These are phyloP conservation scores for Erodium texanum DNA, from an alignment of 441 rosid species.

Conservation along the genomic window DNA sequence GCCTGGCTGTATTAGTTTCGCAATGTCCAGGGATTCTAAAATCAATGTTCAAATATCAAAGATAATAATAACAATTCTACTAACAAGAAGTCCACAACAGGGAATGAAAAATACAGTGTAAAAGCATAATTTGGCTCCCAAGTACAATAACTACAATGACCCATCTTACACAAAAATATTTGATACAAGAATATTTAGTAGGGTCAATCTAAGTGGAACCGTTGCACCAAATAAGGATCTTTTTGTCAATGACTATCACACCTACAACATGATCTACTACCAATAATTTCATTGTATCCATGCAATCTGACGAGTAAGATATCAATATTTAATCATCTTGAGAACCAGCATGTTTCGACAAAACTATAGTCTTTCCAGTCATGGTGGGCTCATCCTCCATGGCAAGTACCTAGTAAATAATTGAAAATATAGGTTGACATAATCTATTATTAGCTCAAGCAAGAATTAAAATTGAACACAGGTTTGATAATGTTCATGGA, in stretches of 20 bases:
- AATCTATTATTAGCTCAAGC: conserved; percentile 1
- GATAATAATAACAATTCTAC: not conserved
- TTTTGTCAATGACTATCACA: conserved; percentile 4
- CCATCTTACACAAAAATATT: not conserved
- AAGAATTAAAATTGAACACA: conserved; percentile 9
- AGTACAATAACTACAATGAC: conserved; percentile 2
- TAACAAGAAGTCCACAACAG: not conserved
- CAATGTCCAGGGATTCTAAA: not conserved
- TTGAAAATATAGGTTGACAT: conserved; percentile 11
- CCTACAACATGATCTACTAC: conserved; percentile 4
- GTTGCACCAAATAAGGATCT: not conserved
- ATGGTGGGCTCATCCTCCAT: conserved; percentile 16
- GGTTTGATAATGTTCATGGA: not conserved
- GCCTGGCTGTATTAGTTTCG: not conserved
- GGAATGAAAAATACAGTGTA: not conserved
- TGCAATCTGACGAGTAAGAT: not conserved
- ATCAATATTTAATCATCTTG: conserved; percentile 3
- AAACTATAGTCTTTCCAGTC: conserved; percentile 14
- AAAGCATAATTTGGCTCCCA: conserved; percentile 1
- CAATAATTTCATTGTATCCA: not conserved
- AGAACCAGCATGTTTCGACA: not conserved
- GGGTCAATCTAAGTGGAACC: conserved; percentile 2
- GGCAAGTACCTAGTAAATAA: conserved; percentile 18
- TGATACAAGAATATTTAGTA: not conserved
- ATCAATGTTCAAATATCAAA: not conserved